Evolutionary conservation across 164 flowering plant genomes (phyloP), one percentile per base, ranked within the genome.

Genomic region (Brasenia schreberi): DNA sequence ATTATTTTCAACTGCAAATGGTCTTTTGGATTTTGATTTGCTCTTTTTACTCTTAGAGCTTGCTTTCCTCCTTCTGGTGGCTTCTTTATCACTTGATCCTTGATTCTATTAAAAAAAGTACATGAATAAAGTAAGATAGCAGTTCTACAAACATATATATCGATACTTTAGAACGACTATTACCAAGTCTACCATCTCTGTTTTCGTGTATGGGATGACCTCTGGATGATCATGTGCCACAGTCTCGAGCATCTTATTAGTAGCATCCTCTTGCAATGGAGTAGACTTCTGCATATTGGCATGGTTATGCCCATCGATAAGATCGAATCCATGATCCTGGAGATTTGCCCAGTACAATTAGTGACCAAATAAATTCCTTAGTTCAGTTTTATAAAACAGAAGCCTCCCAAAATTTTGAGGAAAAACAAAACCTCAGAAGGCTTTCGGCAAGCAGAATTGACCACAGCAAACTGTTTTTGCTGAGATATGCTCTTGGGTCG

Each of bases 161-260:
- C 5, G 10, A 44, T 44, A 44, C 7, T 11, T 44, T 6, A 44
- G 10, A 44, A 44, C 70, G 68, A 64, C 9, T 23, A 18, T 33
- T 77, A n/a, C n/a, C n/a, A n/a, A n/a, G n/a, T n/a, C n/a, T n/a
- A 87, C 83, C 81, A 77, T 77, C 65, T 76, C 71, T 64, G 70
- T 70, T 27, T 71, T 33, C 17, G 78, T 66, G 6, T 63, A 66
- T 19, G 67, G 72, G 18, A 49, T 43, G 69, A 56, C 80, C 56
- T 59, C 43, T 12, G 9, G 56, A 58, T 42, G 33, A 68, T 75
- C 81, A 56, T 23, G 11, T 9, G 64, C 17, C 23, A 9, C 16
- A 60, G 62, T 6, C 6, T 19, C 62, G 17, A 60, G 7, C 62
- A 1, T 60, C 14, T n/a, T 60, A 6, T 60, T 60, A 19, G 62